Evolutionary conservation across 1,284 basidiomycete genomes (phyloP).

Genomic region (Apiotrichum sp.): DNA sequence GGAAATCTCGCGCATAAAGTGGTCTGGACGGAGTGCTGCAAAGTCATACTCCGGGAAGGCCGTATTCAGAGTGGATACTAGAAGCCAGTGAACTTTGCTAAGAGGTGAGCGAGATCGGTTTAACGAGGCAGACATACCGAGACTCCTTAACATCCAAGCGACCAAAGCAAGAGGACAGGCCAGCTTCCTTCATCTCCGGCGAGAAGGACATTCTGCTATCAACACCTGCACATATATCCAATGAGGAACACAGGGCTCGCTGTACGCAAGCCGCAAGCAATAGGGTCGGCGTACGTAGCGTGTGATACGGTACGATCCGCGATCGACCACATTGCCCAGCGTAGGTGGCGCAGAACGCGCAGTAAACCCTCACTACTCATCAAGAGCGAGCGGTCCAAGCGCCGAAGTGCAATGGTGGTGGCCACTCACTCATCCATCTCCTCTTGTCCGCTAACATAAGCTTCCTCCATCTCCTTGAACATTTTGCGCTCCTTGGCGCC

Average conservation of each 20-base stretch:
- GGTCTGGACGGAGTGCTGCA: constrained; percentile 80
- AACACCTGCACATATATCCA: constrained; percentile 28
- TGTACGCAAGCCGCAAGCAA: too few species aligned
- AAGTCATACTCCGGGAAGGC: constrained; percentile 98
- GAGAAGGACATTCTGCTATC: constrained; percentile 41
- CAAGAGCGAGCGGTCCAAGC: not conserved
- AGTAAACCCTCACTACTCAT: too few species aligned
- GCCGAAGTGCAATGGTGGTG: not conserved
- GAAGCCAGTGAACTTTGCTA: constrained; percentile 54
- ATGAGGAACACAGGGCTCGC: constrained; percentile 42
- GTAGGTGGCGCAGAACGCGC: too few species aligned
- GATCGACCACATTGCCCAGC: too few species aligned
- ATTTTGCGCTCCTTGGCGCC: constrained; percentile 95
- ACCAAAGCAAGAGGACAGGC: constrained; percentile 44
- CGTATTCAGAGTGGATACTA: constrained; percentile 93
- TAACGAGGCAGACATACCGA: constrained; percentile 27
- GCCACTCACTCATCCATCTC: constrained; percentile 46
- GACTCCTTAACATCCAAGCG: constrained; percentile 45
- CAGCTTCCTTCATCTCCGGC: constrained; percentile 46
- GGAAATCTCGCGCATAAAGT: constrained; percentile 78
- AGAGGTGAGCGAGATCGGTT: not conserved
- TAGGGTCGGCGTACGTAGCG: too few species aligned
- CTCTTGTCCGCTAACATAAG: constrained; percentile 55
- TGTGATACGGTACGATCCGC: too few species aligned
- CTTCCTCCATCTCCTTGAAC: constrained; percentile 82